Evolutionary conservation across 2,329 filamentous ascomycete species (phyloP), one percentile per base, ranked within the genome.

Genomic region (Phyllosticta capitalensis): DNA sequence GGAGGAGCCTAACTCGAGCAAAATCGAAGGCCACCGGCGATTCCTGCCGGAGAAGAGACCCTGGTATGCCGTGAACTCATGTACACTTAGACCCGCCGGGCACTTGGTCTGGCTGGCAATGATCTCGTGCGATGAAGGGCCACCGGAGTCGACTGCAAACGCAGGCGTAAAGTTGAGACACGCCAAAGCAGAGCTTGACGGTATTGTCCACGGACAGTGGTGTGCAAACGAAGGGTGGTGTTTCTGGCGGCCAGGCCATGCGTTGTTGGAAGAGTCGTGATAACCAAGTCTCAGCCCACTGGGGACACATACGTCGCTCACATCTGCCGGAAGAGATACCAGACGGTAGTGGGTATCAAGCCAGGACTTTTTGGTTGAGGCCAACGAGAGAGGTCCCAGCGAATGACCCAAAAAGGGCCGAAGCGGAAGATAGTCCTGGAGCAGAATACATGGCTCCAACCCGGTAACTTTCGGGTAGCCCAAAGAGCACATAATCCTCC

Each of bases 31-130:
- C 79, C 81, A 82, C 5, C 80, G 73, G 0, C 76, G 70, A 9
- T 72, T 64, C 2, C 71, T 73, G 0, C 81, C 81, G 0, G 76
- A 72, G 0, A 81, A 64, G 0, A 83, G 67, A 0, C 68, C 72
- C 60, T 83, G 79, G 55, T 79, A 79, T 0, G 82, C 76, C 22
- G 75, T 72, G 54, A 77, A 85, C 58, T 86, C 83, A 14, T 83
- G 78, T 0, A 75, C 54, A 1, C 76, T 77, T 24, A 82, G 59
- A 0, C 72, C 70, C 0, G 69, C 49, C 0, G 83, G 81, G 52
- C 82, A 83, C 1, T 68, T 67, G 0, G 72, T 68, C 30, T 81
- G 79, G 12, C 71, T 81, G 0, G 82, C 79, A 33, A 83, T 68
- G 0, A 81, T 72, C 6, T 80, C 71, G 61, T 84, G 83, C 0